Conservation (phyloP, 2,329 filamentous ascomycete genomes). For the Epichloe amarillans region DNA sequence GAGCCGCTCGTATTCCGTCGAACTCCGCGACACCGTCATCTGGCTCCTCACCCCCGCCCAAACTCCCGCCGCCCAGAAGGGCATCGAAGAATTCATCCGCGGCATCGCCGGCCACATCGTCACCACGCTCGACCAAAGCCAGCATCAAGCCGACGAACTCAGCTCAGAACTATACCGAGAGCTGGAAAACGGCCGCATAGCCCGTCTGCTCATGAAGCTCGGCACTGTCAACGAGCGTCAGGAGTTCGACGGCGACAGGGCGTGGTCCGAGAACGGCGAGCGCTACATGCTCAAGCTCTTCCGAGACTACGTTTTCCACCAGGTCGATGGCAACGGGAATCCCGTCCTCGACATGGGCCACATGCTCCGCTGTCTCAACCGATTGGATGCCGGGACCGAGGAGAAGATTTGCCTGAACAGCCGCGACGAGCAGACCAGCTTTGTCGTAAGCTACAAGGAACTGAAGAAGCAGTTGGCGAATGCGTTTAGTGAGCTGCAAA, state of each 20-base stretch:
- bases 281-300: conserved; percentile 90
- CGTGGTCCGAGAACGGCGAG: conserved; percentile 88
- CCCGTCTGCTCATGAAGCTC: conserved; percentile 69
- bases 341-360: conserved; percentile 80
- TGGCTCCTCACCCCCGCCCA: conserved; percentile 66
- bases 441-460: conserved; percentile 84
- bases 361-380: conserved; percentile 76
- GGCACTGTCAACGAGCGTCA: conserved; percentile 81
- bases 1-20: conserved; percentile 59
- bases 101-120: conserved; percentile 69
- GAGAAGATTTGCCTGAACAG: conserved; percentile 79
- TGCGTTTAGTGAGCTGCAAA: conserved; percentile 45
- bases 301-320: conserved; percentile 94
- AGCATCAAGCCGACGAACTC: conserved; percentile 68
- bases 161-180: conserved; percentile 62
- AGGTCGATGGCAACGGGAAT: conserved; percentile 73
- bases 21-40: conserved; percentile 64
- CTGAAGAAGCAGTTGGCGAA: conserved; percentile 52
- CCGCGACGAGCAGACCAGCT: conserved; percentile 78
- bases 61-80: conserved; percentile 42
- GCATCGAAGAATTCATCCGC: conserved; percentile 64
- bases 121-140: conserved; percentile 59
- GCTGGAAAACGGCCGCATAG: conserved; percentile 77
- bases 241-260: conserved; percentile 62
- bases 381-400: conserved; percentile 78